Percentiles rank a stretch among this genome's conserved stretches.
Evolutionary conservation across 1,284 basidiomycete species (phyloP).

Genomic region (Trichosporon ovoides): DNA sequence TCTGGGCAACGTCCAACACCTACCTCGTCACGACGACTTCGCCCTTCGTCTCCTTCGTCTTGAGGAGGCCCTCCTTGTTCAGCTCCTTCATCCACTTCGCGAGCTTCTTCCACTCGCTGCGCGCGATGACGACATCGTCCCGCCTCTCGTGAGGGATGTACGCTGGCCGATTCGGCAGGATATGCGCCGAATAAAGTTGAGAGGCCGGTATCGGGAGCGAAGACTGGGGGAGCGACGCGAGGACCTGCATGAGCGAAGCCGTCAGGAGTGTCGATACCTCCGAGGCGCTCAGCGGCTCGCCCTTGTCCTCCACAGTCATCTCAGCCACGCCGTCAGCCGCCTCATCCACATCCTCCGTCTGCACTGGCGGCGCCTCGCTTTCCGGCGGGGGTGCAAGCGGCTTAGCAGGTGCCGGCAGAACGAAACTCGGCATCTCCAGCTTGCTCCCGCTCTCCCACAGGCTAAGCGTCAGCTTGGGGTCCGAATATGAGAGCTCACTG

Average conservation of each 20-base stretch:
- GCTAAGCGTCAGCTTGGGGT: conserved; percentile 20
- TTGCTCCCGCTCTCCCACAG: conserved; percentile 44
- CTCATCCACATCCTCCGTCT: conserved; percentile 56
- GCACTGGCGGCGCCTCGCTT: not conserved
- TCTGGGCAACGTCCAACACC: too few relatives aligned
- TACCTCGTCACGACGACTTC: conserved; percentile 46
- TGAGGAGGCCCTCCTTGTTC: conserved; percentile 66
- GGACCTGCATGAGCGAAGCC: conserved; percentile 60
- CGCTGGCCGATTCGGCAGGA: conserved; percentile 69
- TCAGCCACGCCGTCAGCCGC: conserved; percentile 47
- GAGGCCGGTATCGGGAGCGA: conserved; percentile 71
- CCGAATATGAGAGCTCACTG: conserved; percentile 37
- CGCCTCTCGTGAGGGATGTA: conserved; percentile 60
- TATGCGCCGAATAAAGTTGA: conserved; percentile 66
- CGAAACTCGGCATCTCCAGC: conserved; percentile 25
- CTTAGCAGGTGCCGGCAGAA: conserved; percentile 25
- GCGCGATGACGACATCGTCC: conserved; percentile 52
- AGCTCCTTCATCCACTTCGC: conserved; percentile 67
- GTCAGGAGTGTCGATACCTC: conserved; percentile 57
- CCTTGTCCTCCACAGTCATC: not conserved
- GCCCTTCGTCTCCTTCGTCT: conserved; percentile 65
- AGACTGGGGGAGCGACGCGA: conserved; percentile 53
- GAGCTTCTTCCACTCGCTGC: conserved; percentile 65
- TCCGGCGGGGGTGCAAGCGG: conserved; percentile 26
- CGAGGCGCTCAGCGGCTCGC: conserved; percentile 49